Conservation (phyloP, 345 rosid genomes). For the Citrus australasica region DNA sequence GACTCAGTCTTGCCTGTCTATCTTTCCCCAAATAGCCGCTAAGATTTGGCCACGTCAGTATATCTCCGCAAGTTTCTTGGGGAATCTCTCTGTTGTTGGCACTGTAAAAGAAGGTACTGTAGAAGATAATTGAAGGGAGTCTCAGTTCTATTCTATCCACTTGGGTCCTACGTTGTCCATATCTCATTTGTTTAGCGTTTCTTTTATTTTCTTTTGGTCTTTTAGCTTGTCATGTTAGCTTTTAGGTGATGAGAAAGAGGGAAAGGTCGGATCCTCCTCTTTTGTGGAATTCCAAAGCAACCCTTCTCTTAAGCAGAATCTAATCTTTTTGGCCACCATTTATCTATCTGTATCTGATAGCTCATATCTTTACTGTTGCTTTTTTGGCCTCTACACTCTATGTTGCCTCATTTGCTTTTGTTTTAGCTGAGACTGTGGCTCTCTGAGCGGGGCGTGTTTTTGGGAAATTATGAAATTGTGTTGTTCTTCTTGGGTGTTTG, state of each 20-base stretch:
- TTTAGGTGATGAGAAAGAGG: slow-evolving; percentile 8
- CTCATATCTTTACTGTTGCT: slow-evolving; percentile 8
- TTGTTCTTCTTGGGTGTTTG: neutral
- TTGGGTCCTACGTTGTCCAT: slow-evolving; percentile 29
- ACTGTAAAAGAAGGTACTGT: slow-evolving; percentile 14
- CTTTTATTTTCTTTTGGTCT: neutral
- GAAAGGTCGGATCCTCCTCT: neutral
- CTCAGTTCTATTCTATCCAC: slow-evolving; percentile 14
- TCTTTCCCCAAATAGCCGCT: neutral
- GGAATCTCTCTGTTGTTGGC: neutral
- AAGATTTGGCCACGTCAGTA: slow-evolving; percentile 5
- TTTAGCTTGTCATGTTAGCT: neutral
- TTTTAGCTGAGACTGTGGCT: slow-evolving; percentile 15
- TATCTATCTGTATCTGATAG: slow-evolving; percentile 2
- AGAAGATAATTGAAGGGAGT: neutral
- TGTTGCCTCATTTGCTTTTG: slow-evolving; percentile 11
- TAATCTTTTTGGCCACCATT: slow-evolving; percentile 9
- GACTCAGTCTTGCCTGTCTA: slow-evolving; percentile 18
- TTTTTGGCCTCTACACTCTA: neutral
- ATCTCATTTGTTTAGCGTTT: neutral
- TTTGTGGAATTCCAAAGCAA: slow-evolving; percentile 24
- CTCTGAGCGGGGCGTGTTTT: neutral
- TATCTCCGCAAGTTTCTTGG: neutral
- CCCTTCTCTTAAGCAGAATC: slow-evolving; percentile 29
- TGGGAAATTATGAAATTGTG: neutral